These are phyloP conservation scores for Penicillium crystallinum DNA, from an alignment of 495 filamentous ascomycete species.

Conservation along the genomic window DNA sequence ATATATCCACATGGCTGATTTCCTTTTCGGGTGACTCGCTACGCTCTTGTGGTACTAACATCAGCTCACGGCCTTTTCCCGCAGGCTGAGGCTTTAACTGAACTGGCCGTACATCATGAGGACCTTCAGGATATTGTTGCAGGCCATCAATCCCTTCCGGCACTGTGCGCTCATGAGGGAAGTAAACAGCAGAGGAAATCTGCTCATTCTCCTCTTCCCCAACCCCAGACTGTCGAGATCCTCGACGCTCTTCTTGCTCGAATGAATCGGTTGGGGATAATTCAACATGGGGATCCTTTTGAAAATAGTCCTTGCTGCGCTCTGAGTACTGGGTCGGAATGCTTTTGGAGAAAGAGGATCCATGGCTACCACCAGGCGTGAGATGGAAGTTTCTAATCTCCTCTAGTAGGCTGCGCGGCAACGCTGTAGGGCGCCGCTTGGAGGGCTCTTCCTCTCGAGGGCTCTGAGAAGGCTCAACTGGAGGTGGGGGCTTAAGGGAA, in stretches of 20 bases:
- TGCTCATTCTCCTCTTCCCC: slow-evolving; percentile 89
- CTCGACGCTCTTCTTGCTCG: slow-evolving; percentile 26
- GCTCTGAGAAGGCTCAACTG: slow-evolving; percentile 5
- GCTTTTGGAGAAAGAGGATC: slow-evolving; percentile 51
- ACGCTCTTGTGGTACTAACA: slow-evolving; percentile 31
- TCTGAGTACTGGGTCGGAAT: slow-evolving; percentile 45
- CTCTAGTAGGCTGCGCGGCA: slow-evolving; percentile 51
- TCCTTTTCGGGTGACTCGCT: slow-evolving; percentile 30
- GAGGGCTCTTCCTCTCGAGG: slow-evolving; percentile 19
- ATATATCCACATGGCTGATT: slow-evolving; percentile 53
- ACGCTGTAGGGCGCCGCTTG: slow-evolving; percentile 24
- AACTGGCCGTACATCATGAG: slow-evolving; percentile 29
- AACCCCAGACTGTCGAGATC: slow-evolving; percentile 55
- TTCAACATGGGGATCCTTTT: slow-evolving; percentile 18
- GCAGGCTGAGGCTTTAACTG: slow-evolving; percentile 31
- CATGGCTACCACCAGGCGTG: slow-evolving; percentile 47
- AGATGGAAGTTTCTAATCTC: slow-evolving; percentile 59
- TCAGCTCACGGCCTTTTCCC: slow-evolving; percentile 27
- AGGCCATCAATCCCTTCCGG: slow-evolving; percentile 31
- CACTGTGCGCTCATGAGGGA: slow-evolving; percentile 67
- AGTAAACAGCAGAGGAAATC: slow-evolving; percentile 90
- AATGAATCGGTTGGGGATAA: slow-evolving; percentile 21
- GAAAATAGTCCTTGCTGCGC: slow-evolving; percentile 29
- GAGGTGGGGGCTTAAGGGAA: slow-evolving; percentile 12
- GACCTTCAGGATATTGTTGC: slow-evolving; percentile 45